These are phyloP conservation scores for Fusarium subglutinans DNA, from an alignment of 2,329 filamentous ascomycete genomes.

Conservation along the genomic window DNA sequence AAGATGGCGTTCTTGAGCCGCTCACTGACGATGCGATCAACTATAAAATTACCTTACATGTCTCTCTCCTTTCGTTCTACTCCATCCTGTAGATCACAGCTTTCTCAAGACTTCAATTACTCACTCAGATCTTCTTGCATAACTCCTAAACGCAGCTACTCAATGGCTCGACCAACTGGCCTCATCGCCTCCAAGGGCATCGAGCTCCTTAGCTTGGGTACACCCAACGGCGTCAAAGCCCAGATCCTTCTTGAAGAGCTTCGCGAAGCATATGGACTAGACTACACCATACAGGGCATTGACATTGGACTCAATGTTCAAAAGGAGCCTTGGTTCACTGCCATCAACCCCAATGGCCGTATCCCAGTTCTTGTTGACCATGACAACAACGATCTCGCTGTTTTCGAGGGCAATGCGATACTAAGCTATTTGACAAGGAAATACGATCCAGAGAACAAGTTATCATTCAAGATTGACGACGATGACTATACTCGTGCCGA, in stretches of 20 bases:
- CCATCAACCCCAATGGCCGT: conserved; percentile 70
- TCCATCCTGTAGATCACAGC: not conserved
- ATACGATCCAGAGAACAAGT: conserved; percentile 69
- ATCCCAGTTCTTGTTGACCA: conserved; percentile 75
- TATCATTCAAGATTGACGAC: conserved; percentile 51
- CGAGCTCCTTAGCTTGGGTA: conserved; percentile 68
- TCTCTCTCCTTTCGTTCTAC: not conserved
- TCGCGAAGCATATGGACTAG: conserved; percentile 69
- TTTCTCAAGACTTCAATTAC: not conserved
- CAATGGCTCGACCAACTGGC: conserved; percentile 55
- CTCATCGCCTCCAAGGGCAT: conserved; percentile 71
- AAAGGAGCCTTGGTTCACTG: conserved; percentile 73
- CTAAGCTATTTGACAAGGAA: conserved; percentile 77
- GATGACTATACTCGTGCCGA: conserved; percentile 49
- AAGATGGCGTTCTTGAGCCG: conserved; percentile 1
- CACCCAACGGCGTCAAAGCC: conserved; percentile 65
- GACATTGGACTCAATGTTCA: conserved; percentile 71
- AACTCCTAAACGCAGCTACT: not conserved
- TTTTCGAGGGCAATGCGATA: conserved; percentile 81
- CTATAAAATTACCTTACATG: not conserved
- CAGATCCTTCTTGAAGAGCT: conserved; percentile 73
- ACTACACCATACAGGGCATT: conserved; percentile 68
- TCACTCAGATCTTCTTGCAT: not conserved
- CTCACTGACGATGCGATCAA: not conserved
- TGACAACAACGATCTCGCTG: conserved; percentile 66